These are phyloP conservation scores for Aspergillus homomorphus DNA, from an alignment of 495 filamentous ascomycete genomes.

Conservation along the genomic window DNA sequence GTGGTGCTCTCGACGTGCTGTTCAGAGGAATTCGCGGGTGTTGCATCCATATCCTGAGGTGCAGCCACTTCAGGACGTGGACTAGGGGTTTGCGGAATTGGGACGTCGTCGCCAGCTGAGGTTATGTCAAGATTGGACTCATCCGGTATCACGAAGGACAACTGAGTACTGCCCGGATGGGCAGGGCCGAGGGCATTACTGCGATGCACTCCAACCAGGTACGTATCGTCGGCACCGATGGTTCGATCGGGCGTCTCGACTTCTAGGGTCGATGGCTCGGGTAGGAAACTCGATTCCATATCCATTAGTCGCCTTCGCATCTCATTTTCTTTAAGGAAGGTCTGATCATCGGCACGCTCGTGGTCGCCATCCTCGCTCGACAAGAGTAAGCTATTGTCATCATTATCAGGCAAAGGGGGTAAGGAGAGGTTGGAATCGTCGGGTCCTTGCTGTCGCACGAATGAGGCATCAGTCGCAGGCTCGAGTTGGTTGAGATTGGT, in stretches of 20 bases:
- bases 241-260: constrained; percentile 26
- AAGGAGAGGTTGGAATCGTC: constrained; percentile 28
- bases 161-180: constrained; percentile 25
- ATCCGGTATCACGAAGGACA: constrained; percentile 30
- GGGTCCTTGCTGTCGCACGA: constrained; percentile 14
- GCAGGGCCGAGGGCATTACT: constrained; percentile 21
- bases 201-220: constrained; percentile 34
- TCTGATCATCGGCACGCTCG: constrained; percentile 44
- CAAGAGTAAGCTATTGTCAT: constrained; percentile 37
- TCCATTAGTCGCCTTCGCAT: constrained; percentile 74
- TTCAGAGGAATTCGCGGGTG: constrained; percentile 21
- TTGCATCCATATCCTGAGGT: constrained; percentile 23
- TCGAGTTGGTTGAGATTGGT: constrained; percentile 9
- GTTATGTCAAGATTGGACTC: constrained; percentile 22
- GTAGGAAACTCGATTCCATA: constrained; percentile 82
- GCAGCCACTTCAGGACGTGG: constrained; percentile 24
- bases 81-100: constrained; percentile 45
- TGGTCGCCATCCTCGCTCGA: constrained; percentile 41
- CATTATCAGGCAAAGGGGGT: constrained; percentile 39
- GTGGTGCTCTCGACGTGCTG: constrained; percentile 49
- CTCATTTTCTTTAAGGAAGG: constrained; percentile 58
- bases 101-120: constrained; percentile 29
- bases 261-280: constrained; percentile 48
- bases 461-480: constrained; percentile 2
- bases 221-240: constrained; percentile 42